These are phyloP conservation scores for Waitea zeae DNA, from an alignment of 1,284 basidiomycete species.

Conservation along the genomic window DNA sequence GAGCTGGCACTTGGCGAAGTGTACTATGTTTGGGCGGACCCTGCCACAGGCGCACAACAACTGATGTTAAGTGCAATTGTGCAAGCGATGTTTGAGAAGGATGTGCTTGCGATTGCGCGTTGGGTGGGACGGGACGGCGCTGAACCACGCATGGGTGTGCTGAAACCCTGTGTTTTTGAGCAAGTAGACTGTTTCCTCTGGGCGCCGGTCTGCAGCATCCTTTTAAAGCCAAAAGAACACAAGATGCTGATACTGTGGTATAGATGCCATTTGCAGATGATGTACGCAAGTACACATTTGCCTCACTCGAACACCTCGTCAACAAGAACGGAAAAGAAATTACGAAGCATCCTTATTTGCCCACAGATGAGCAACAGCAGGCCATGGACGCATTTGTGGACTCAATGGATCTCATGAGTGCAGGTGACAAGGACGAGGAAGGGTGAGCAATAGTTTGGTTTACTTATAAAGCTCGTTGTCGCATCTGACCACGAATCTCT, in stretches of 20 bases:
- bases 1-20: conserved; percentile 79
- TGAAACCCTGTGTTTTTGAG: conserved; percentile 42
- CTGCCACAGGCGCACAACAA: conserved; percentile 51
- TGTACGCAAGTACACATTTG: conserved; percentile 73
- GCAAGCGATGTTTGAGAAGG: conserved; percentile 24
- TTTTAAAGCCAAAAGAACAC: background rate
- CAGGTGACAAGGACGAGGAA: conserved; percentile 51
- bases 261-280: conserved; percentile 97
- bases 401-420: conserved; percentile 71
- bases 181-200: conserved; percentile 69
- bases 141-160: conserved; percentile 77
- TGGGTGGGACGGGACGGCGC: conserved; percentile 58
- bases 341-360: conserved; percentile 66
- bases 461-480: background rate
- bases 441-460: conserved; percentile 25
- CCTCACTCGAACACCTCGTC: conserved; percentile 61
- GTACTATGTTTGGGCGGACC: conserved; percentile 74
- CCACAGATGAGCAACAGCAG: conserved; percentile 60
- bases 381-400: conserved; percentile 82
- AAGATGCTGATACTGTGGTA: conserved; percentile 1
- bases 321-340: conserved; percentile 64
- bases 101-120: conserved; percentile 61
- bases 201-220: conserved; percentile 39
- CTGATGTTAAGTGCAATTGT: conserved; percentile 77
- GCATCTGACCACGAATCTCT: background rate